A percentile compares a stretch with the other conserved stretches of the same genome.
These are phyloP conservation scores for Corylus heterophylla DNA, from an alignment of 306 rosid species.

Conservation along the genomic window DNA sequence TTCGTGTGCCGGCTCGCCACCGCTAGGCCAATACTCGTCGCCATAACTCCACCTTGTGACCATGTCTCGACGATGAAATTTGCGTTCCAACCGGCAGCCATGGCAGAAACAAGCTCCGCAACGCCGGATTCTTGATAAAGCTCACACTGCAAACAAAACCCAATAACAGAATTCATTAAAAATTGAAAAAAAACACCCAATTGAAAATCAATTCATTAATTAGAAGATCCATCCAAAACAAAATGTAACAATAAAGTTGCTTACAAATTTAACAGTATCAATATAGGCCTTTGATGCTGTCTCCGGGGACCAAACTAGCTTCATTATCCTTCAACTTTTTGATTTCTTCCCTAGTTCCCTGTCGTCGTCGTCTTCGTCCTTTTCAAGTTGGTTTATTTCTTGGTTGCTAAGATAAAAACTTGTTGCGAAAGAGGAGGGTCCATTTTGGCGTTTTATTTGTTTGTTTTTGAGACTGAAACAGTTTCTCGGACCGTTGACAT, in stretches of 20 bases:
- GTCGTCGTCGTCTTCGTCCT: background rate
- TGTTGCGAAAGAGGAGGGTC: background rate
- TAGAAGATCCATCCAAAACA: background rate
- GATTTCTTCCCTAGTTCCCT: background rate
- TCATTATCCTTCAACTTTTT: constrained; percentile 41
- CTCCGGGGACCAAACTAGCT: constrained; percentile 92
- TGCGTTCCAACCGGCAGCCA: constrained; percentile 97
- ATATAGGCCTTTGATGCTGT: constrained; percentile 82
- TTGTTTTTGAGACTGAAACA: background rate
- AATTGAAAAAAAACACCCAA: background rate
- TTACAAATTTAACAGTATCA: constrained; percentile 79
- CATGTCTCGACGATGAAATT: constrained; percentile 84
- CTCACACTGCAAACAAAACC: constrained; percentile 51
- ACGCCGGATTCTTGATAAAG: constrained; percentile 66
- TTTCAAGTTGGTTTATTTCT: background rate
- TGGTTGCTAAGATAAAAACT: constrained; percentile 13
- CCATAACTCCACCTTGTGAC: constrained; percentile 72
- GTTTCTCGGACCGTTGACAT: constrained; percentile 56
- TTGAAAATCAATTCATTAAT: background rate
- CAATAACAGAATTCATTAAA: background rate
- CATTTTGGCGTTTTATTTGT: constrained; percentile 17
- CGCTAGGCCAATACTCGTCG: constrained; percentile 70
- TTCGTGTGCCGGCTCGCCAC: constrained; percentile 72
- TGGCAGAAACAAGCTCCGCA: constrained; percentile 82
- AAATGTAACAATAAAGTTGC: constrained; percentile 3